phyloP scores from a whole-genome alignment of 805 yeast genomes.

The Sungouiozyma intestinalis region DNA sequence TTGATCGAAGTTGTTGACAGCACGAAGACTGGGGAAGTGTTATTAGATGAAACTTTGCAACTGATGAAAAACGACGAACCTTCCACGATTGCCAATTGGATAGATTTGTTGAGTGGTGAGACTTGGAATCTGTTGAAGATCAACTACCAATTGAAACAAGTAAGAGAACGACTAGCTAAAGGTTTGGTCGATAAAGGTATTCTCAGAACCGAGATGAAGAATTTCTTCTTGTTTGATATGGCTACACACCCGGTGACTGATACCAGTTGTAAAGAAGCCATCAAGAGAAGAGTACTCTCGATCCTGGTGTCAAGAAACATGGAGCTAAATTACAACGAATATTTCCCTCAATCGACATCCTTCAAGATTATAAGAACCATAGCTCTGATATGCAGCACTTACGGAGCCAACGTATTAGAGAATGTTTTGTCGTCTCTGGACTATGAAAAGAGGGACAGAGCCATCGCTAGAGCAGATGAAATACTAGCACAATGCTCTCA shows the following conservation, averaged over 20 bases:
- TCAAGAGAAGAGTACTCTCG: slow-evolving; percentile 60
- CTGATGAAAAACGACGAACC: slow-evolving; percentile 80
- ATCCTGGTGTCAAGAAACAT: slow-evolving; percentile 65
- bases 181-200: slow-evolving; percentile 97
- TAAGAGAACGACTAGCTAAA: slow-evolving; percentile 89
- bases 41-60: slow-evolving; percentile 86
- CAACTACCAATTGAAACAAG: slow-evolving; percentile 92
- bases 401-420: slow-evolving; percentile 94
- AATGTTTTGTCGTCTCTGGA: slow-evolving; percentile 68
- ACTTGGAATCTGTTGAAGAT: slow-evolving; percentile 96
- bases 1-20: slow-evolving; percentile 79
- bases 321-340: slow-evolving; percentile 44
- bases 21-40: slow-evolving; percentile 85
- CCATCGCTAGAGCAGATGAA: slow-evolving; percentile 91
- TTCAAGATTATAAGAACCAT: slow-evolving; percentile 69
- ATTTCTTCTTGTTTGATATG: slow-evolving; percentile 92
- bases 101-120: slow-evolving; percentile 86
- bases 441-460: slow-evolving; percentile 85
- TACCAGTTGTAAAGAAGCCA: slow-evolving; percentile 68
- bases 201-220: slow-evolving; percentile 89
- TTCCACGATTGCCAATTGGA: slow-evolving; percentile 76
- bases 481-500: slow-evolving; percentile 71
- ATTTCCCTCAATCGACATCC: slow-evolving; percentile 58
- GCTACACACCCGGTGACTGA: slow-evolving; percentile 97
- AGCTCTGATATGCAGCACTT: slow-evolving; percentile 76